Evolutionary conservation across 352 stramenopile species (phyloP).

Genomic region (Globisporangium cederbergense): DNA sequence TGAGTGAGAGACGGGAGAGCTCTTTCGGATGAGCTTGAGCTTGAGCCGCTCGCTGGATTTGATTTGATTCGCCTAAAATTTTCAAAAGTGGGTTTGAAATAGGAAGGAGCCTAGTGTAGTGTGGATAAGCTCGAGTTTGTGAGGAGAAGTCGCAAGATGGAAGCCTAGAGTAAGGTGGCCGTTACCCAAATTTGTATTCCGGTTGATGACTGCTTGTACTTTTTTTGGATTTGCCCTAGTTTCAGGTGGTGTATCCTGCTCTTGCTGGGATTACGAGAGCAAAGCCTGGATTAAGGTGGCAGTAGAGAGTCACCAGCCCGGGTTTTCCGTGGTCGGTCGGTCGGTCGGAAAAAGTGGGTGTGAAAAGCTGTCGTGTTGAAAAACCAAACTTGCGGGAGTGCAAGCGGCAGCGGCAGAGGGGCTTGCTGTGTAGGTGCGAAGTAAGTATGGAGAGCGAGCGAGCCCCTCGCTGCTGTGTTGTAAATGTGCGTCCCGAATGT

Average conservation of each 20-base stretch:
- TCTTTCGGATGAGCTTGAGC: background rate
- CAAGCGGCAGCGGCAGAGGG: too few species aligned
- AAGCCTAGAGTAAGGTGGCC: background rate
- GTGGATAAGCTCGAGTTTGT: background rate
- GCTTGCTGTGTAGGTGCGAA: too few species aligned
- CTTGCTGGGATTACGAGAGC: too few species aligned
- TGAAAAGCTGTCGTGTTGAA: background rate
- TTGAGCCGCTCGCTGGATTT: background rate
- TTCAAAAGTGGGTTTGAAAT: background rate
- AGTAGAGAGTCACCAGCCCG: background rate
- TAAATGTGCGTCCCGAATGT: too few species aligned
- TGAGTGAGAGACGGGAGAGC: background rate
- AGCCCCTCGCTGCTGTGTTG: too few species aligned
- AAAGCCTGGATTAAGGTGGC: background rate
- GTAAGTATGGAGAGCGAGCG: too few species aligned
- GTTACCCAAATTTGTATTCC: background rate
- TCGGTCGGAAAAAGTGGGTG: background rate
- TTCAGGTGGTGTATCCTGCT: too few species aligned
- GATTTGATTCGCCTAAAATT: slow-evolving; percentile 6
- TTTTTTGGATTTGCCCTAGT: too few species aligned
- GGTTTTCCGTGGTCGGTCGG: background rate
- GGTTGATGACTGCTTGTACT: too few species aligned
- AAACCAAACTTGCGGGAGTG: too few species aligned
- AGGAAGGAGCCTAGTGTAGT: too few species aligned
- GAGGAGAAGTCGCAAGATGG: background rate